Conservation (phyloP, 306 rosid species). For the Lupinus albus region DNA sequence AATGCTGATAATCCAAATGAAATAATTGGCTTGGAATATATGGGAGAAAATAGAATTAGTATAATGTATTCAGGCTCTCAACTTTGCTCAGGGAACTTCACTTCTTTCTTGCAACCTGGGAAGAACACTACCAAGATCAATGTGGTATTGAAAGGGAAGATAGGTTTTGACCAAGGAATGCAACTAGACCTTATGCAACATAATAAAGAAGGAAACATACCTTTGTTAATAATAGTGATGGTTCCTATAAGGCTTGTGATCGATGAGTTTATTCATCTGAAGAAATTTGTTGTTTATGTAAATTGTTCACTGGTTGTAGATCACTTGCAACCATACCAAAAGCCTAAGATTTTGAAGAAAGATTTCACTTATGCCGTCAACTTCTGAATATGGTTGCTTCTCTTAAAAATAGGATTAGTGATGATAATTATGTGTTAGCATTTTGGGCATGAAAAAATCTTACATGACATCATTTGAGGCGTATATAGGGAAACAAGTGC, state of each 20-base stretch:
- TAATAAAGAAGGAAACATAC: slow-evolving; percentile 35
- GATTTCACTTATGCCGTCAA: slow-evolving; percentile 3
- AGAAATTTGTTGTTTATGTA: slow-evolving; percentile 28
- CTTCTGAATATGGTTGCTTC: not conserved
- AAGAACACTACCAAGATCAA: slow-evolving; percentile 38
- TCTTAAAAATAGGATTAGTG: not conserved
- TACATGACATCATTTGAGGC: not conserved
- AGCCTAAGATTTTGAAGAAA: slow-evolving; percentile 42
- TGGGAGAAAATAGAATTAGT: slow-evolving; percentile 35
- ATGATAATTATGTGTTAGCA: not conserved
- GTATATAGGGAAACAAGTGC: not conserved
- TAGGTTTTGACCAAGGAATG: slow-evolving; percentile 25
- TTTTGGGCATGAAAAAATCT: not conserved
- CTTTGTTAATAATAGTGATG: slow-evolving; percentile 41
- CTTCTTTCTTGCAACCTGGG: slow-evolving; percentile 46
- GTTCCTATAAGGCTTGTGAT: slow-evolving; percentile 49
- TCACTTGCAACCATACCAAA: slow-evolving; percentile 28
- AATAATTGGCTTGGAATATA: slow-evolving; percentile 41
- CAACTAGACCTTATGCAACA: slow-evolving; percentile 28
- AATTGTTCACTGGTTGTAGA: slow-evolving; percentile 52
- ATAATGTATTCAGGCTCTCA: slow-evolving; percentile 36
- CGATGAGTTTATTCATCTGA: slow-evolving; percentile 9
- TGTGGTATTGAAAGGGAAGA: slow-evolving; percentile 46
- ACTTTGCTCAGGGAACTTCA: slow-evolving; percentile 44
- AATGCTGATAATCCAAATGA: slow-evolving; percentile 55